phyloP scores from a whole-genome alignment of 2,329 filamentous ascomycete genomes.

The Microdochium nivale region DNA sequence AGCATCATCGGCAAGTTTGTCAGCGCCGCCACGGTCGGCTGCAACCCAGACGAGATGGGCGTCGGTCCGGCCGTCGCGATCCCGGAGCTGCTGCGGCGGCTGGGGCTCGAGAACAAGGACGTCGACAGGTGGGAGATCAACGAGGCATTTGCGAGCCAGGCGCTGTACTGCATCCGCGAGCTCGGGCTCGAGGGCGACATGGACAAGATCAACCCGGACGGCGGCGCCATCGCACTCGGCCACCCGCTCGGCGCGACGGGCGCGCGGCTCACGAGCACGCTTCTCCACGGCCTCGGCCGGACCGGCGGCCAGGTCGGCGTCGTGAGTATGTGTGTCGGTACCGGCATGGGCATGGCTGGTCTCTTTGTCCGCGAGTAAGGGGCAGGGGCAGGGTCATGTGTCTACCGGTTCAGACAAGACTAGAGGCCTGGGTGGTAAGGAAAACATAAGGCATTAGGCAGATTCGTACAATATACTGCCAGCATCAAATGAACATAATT shows the following conservation, averaged over 20 bases:
- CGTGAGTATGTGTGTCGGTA: slow-evolving; percentile 83
- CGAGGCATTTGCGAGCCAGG: slow-evolving; percentile 65
- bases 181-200: slow-evolving; percentile 57
- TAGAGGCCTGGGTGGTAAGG: no score
- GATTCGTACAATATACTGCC: no score
- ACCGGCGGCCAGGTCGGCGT: slow-evolving; percentile 71
- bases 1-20: slow-evolving; percentile 79
- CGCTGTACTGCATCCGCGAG: slow-evolving; percentile 62
- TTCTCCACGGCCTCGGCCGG: slow-evolving; percentile 58
- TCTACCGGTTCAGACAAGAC: no score
- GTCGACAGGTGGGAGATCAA: slow-evolving; percentile 90
- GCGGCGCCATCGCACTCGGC: slow-evolving; percentile 88
- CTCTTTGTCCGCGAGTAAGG: slow-evolving; percentile 55
- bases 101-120: slow-evolving; percentile 59
- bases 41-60: slow-evolving; percentile 87
- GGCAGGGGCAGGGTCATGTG: no score
- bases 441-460: no score
- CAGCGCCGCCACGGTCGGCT: slow-evolving; percentile 66
- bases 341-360: slow-evolving; percentile 70
- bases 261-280: slow-evolving; percentile 67
- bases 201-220: slow-evolving; percentile 78
- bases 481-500: no score
- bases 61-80: slow-evolving; percentile 82
- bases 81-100: slow-evolving; percentile 65
- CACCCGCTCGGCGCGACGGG: slow-evolving; percentile 88